Percentiles rank a stretch among this genome's conserved stretches.
phyloP scores from a whole-genome alignment of 208 protist species.

The Herpetomonas tarakana region DNA sequence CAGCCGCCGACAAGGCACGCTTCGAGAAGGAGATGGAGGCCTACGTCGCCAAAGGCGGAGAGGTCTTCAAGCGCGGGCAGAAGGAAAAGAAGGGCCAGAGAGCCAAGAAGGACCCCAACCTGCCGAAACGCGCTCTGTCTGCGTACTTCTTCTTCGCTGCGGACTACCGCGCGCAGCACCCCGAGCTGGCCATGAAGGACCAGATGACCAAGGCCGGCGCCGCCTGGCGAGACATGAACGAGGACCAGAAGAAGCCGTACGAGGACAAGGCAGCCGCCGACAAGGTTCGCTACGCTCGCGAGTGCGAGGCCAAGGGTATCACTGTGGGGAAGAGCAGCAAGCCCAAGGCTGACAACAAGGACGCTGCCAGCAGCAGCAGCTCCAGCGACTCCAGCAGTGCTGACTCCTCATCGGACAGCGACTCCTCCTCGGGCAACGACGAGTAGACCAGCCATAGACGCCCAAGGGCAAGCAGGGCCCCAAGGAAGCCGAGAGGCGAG shows the following conservation, averaged over 20 bases:
- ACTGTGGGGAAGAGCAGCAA: constrained; percentile 20
- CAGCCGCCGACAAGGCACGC: constrained; percentile 75
- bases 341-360: constrained; percentile 8
- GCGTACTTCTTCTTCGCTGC: constrained; percentile 80
- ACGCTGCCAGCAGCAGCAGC: constrained; percentile 15
- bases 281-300: constrained; percentile 77
- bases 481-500: not conserved
- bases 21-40: constrained; percentile 61
- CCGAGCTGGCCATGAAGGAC: constrained; percentile 50
- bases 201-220: constrained; percentile 46
- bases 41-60: constrained; percentile 41
- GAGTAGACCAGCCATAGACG: constrained; percentile 7
- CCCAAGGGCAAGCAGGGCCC: not conserved
- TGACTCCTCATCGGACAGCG: constrained; percentile 17
- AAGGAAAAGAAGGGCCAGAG: constrained; percentile 44
- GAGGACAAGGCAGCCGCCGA: constrained; percentile 74
- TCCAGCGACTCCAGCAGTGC: constrained; percentile 5
- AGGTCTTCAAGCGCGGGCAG: constrained; percentile 23
- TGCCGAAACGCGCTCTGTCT: constrained; percentile 76
- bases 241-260: constrained; percentile 76
- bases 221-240: constrained; percentile 61
- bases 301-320: constrained; percentile 46
- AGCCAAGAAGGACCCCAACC: constrained; percentile 73
- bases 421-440: constrained; percentile 16
- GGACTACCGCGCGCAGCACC: constrained; percentile 68